These are phyloP conservation scores for Kodamaea lidongshanica DNA, from an alignment of 805 yeast genomes.

Conservation along the genomic window DNA sequence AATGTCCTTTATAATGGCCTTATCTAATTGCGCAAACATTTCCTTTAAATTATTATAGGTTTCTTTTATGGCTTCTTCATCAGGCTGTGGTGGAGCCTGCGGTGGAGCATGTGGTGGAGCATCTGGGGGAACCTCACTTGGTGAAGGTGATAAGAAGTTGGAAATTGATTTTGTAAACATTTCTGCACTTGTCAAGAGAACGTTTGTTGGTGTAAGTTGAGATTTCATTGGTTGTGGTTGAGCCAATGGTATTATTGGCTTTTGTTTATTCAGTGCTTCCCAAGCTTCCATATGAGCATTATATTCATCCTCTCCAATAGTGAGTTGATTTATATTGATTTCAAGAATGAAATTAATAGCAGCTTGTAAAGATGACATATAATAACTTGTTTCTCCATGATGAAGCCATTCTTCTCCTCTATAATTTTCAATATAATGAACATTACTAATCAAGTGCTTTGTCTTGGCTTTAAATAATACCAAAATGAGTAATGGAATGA, in stretches of 20 bases:
- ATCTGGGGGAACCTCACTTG: conserved; percentile 13
- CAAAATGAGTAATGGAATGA: conserved; percentile 81
- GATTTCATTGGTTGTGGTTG: conserved; percentile 17
- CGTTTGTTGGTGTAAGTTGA: conserved; percentile 32
- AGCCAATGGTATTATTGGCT: conserved; percentile 2
- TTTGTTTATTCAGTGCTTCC: conserved; percentile 31
- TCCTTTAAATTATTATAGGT: conserved; percentile 46
- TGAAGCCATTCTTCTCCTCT: conserved; percentile 65
- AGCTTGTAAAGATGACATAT: conserved; percentile 82
- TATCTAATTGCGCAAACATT: conserved; percentile 74
- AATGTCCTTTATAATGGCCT: conserved; percentile 63
- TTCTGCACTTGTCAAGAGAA: conserved; percentile 42
- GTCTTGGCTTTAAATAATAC: conserved; percentile 69
- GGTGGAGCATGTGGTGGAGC: conserved; percentile 4
- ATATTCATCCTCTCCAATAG: conserved; percentile 56
- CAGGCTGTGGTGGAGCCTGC: conserved; percentile 5
- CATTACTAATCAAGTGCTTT: conserved; percentile 62
- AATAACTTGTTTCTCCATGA: conserved; percentile 85
- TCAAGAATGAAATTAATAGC: conserved; percentile 76
- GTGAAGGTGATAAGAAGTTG: conserved; percentile 34
- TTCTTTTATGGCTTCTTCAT: conserved; percentile 12
- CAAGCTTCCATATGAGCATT: conserved; percentile 49
- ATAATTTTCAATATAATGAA: conserved; percentile 80
- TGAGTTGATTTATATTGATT: conserved; percentile 50
- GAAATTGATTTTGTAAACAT: conserved; percentile 46